Evolutionary conservation across 495 filamentous ascomycete species (phyloP).

Genomic region (Penicillium waksmanii): DNA sequence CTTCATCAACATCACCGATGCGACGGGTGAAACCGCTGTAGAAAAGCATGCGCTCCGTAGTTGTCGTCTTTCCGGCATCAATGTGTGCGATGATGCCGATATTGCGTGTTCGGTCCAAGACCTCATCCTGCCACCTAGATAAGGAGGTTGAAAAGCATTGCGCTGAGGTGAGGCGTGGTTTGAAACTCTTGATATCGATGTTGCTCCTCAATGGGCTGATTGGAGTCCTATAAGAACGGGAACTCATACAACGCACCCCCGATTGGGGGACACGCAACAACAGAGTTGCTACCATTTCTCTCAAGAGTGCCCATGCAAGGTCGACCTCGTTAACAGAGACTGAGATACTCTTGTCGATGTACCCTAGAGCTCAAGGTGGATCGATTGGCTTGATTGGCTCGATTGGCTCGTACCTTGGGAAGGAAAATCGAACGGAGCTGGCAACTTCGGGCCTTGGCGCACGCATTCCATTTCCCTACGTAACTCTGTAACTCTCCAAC

Average conservation of each 20-base stretch:
- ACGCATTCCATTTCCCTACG: constrained; percentile 22
- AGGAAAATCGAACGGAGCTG: constrained; percentile 20
- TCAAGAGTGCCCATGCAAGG: background rate
- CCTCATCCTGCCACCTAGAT: constrained; percentile 29
- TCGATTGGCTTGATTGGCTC: constrained; percentile 3
- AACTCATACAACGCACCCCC: constrained; percentile 32
- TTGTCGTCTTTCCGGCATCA: constrained; percentile 98
- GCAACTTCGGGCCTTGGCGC: constrained; percentile 23
- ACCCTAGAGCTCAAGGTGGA: background rate
- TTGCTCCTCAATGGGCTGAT: constrained; percentile 16
- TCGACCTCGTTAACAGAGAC: background rate
- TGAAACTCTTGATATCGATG: constrained; percentile 12
- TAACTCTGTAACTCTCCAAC: constrained; percentile 10
- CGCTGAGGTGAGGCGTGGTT: constrained; percentile 9
- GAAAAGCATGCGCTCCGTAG: constrained; percentile 98
- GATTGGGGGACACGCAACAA: constrained; percentile 38
- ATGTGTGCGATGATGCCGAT: constrained; percentile 99
- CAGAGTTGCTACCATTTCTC: constrained; percentile 40
- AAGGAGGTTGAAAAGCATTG: constrained; percentile 34
- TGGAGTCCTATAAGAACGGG: constrained; percentile 21
- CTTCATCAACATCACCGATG: constrained; percentile 96
- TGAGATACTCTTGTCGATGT: constrained; percentile 8
- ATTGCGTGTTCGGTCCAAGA: constrained; percentile 73
- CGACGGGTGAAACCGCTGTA: constrained; percentile 88
- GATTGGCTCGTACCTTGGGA: constrained; percentile 7